phyloP scores from a whole-genome alignment of 495 filamentous ascomycete species.

The Articulospora tetracladia region DNA sequence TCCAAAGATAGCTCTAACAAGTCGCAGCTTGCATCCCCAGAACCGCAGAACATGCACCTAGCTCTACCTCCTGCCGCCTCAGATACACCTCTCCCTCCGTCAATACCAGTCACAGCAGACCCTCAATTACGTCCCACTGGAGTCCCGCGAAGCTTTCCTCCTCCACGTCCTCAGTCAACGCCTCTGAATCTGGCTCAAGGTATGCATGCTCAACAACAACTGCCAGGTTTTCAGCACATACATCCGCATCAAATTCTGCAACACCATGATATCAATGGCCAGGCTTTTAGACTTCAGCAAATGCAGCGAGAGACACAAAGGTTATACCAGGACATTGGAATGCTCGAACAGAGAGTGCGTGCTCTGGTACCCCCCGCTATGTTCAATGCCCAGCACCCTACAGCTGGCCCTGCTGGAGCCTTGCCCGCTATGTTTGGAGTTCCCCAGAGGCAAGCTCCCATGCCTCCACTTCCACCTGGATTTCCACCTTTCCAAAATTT shows the following conservation, averaged over 20 bases:
- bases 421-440: background rate
- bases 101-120: constrained; percentile 1
- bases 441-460: background rate
- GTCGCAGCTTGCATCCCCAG: constrained; percentile 39
- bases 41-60: constrained; percentile 58
- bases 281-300: constrained; percentile 22
- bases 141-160: constrained; percentile 9
- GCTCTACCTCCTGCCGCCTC: constrained; percentile 42
- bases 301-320: constrained; percentile 21
- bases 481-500: constrained; percentile 32
- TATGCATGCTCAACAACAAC: constrained; percentile 22
- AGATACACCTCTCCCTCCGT: constrained; percentile 7
- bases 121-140: background rate
- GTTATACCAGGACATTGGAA: constrained; percentile 22
- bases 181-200: constrained; percentile 18
- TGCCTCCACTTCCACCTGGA: constrained; percentile 15
- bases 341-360: constrained; percentile 19
- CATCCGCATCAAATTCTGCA: constrained; percentile 19
- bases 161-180: constrained; percentile 15
- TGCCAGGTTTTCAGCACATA: constrained; percentile 23
- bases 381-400: background rate
- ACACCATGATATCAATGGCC: constrained; percentile 15
- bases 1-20: background rate
- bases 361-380: constrained; percentile 10
- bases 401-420: background rate